A percentile compares a stretch with the other conserved stretches of the same genome.
phyloP scores from a whole-genome alignment of 495 filamentous ascomycete species.

The Penicillium bialowiezense region DNA sequence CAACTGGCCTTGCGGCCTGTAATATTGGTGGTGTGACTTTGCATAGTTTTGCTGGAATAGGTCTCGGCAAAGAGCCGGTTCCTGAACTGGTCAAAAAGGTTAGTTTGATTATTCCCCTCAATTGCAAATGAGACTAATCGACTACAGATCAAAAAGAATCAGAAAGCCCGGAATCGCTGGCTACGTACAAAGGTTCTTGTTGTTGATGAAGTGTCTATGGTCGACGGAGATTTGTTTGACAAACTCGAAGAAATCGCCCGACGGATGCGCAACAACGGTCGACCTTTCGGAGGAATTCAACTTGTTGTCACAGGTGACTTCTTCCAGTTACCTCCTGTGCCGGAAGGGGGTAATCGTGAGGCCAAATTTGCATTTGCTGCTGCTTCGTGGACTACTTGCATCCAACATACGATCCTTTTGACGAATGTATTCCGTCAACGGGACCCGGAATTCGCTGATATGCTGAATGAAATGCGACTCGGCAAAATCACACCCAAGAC shows the following conservation, averaged over 20 bases:
- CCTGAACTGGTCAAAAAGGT: constrained; percentile 80
- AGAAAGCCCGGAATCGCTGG: constrained; percentile 86
- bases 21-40: constrained; percentile 95
- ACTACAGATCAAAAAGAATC: constrained; percentile 69
- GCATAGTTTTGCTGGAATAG: constrained; percentile 95
- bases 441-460: constrained; percentile 86
- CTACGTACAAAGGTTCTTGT: constrained; percentile 80
- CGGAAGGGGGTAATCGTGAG: constrained; percentile 63
- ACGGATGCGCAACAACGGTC: constrained; percentile 75
- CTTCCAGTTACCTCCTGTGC: constrained; percentile 94
- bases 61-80: constrained; percentile 84
- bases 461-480: constrained; percentile 97
- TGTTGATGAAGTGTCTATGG: constrained; percentile 97
- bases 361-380: constrained; percentile 92
- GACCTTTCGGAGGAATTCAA: constrained; percentile 94
- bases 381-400: constrained; percentile 82
- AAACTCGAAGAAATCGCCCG: constrained; percentile 91
- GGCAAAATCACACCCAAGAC: constrained; percentile 72
- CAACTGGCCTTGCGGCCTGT: constrained; percentile 92
- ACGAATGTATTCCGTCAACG: constrained; percentile 95
- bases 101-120: not conserved
- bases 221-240: constrained; percentile 94
- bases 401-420: constrained; percentile 92
- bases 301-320: constrained; percentile 96
- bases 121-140: constrained; percentile 9